Evolutionary conservation across 768 basidiomycete genomes (phyloP).

Genomic region (Paxillus involutus): DNA sequence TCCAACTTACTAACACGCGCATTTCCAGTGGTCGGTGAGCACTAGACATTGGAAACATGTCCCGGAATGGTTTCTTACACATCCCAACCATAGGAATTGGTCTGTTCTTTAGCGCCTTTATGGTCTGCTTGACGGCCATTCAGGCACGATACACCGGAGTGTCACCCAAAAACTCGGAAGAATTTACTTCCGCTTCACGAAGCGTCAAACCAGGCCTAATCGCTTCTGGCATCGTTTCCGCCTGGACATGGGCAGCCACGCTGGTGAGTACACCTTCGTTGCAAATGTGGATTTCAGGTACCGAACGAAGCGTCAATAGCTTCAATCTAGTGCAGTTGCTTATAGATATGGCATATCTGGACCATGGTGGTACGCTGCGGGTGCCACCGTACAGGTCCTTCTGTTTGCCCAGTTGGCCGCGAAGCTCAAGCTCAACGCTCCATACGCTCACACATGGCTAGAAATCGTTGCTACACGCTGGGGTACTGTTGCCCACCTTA

Average conservation of each 20-base stretch:
- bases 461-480: conserved; percentile 83
- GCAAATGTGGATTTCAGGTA: neutral
- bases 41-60: neutral
- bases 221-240: conserved; percentile 88
- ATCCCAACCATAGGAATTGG: conserved; percentile 62
- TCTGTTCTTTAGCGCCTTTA: conserved; percentile 82
- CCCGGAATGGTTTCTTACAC: neutral
- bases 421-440: conserved; percentile 90
- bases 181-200: conserved; percentile 79
- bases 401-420: conserved; percentile 92
- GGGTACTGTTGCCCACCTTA: conserved; percentile 75
- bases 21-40: conserved; percentile 51
- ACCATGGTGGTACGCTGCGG: conserved; percentile 90
- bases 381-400: conserved; percentile 85
- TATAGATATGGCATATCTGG: conserved; percentile 86
- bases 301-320: conserved; percentile 31
- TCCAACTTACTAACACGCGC: neutral
- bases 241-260: conserved; percentile 91
- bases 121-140: conserved; percentile 74
- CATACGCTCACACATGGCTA: conserved; percentile 83
- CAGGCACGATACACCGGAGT: conserved; percentile 84
- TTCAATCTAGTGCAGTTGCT: conserved; percentile 81
- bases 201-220: conserved; percentile 91
- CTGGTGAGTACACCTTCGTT: conserved; percentile 39
- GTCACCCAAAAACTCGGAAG: conserved; percentile 78